phyloP scores from a whole-genome alignment of 2,329 filamentous ascomycete species.

The Penicillium nordicum region DNA sequence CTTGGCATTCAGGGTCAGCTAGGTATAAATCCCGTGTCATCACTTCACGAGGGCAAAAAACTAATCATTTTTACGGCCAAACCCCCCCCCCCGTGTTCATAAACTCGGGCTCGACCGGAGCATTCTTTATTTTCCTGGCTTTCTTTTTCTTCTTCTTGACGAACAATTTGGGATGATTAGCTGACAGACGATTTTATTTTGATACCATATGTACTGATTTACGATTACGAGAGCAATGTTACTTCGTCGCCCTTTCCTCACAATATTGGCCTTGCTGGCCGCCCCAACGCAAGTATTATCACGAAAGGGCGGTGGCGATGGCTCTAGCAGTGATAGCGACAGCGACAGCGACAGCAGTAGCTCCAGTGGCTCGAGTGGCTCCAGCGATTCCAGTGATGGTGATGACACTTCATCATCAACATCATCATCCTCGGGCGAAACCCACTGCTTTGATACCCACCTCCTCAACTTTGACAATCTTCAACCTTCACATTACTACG shows the following conservation, averaged over 20 bases:
- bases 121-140: background rate
- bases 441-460: slow-evolving; percentile 1
- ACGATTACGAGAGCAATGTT: background rate
- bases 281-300: background rate
- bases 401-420: background rate
- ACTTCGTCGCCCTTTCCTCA: background rate
- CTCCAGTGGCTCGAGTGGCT: background rate
- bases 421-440: background rate
- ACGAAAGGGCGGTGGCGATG: slow-evolving; percentile 1
- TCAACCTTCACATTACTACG: background rate
- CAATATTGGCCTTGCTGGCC: background rate
- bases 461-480: slow-evolving; percentile 1
- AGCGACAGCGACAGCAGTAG: background rate
- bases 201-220: background rate
- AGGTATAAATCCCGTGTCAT: background rate
- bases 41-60: background rate
- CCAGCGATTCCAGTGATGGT: background rate
- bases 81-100: background rate
- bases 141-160: background rate
- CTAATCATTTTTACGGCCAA: background rate
- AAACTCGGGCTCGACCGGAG: background rate
- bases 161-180: background rate
- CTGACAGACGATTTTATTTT: background rate
- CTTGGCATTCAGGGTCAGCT: slow-evolving; percentile 5
- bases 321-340: background rate